phyloP scores from a whole-genome alignment of 2,329 filamentous ascomycete genomes.

The Botrytis squamosa region DNA sequence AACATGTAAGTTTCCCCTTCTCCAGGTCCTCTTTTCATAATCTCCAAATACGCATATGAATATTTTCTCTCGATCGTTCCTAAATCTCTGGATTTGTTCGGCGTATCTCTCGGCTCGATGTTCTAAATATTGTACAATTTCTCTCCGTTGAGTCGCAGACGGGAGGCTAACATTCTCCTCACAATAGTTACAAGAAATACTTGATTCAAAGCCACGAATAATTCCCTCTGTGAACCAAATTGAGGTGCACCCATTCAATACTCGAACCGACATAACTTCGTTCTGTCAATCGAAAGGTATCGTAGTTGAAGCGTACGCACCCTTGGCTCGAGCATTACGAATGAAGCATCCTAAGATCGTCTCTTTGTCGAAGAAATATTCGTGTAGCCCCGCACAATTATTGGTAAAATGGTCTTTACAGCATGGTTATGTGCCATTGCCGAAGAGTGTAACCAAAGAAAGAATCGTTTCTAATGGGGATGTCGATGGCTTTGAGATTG shows the following conservation, averaged over 20 bases:
- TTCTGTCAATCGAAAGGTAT: slow-evolving; percentile 67
- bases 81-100: not conserved
- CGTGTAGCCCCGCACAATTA: slow-evolving; percentile 69
- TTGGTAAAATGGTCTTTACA: slow-evolving; percentile 77
- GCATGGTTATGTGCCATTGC: slow-evolving; percentile 68
- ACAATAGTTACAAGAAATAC: slow-evolving; percentile 35
- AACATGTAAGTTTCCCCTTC: slow-evolving; percentile 56
- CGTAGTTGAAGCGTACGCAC: slow-evolving; percentile 75
- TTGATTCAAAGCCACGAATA: slow-evolving; percentile 48
- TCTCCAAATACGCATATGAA: not conserved
- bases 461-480: slow-evolving; percentile 65
- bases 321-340: slow-evolving; percentile 67
- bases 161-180: not conserved
- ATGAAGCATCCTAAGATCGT: slow-evolving; percentile 66
- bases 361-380: slow-evolving; percentile 64
- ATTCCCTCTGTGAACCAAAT: slow-evolving; percentile 75
- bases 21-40: not conserved
- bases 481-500: slow-evolving; percentile 60
- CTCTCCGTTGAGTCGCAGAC: not conserved
- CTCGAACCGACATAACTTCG: slow-evolving; percentile 62
- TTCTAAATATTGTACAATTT: not conserved
- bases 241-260: slow-evolving; percentile 82
- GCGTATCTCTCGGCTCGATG: too few relatives aligned
- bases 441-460: slow-evolving; percentile 65
- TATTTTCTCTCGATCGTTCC: not conserved